A percentile compares a stretch with the other conserved stretches of the same genome.
Evolutionary conservation across 345 rosid genomes (phyloP).

Genomic region (Arabis alpina): DNA sequence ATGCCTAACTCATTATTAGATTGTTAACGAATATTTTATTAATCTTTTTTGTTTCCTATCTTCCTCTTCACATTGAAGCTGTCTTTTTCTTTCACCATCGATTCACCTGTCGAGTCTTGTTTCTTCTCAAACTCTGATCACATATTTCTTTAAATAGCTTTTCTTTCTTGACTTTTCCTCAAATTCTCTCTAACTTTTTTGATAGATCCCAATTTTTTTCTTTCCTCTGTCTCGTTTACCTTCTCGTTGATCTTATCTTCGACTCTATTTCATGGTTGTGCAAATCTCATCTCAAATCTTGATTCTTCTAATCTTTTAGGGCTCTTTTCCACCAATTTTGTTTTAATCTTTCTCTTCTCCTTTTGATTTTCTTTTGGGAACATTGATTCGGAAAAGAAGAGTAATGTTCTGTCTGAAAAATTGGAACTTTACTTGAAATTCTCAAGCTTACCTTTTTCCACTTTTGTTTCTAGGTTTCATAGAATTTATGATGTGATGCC

Average conservation of each 20-base stretch:
- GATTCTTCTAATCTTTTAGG: background rate
- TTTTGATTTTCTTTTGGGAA: background rate
- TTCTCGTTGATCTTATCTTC: constrained; percentile 18
- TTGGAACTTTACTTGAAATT: constrained; percentile 1
- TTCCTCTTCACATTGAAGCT: constrained; percentile 37
- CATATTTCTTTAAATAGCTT: constrained; percentile 15
- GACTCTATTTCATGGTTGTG: background rate
- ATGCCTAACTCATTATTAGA: constrained; percentile 5
- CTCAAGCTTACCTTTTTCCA: background rate
- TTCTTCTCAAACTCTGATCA: constrained; percentile 26
- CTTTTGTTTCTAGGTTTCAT: constrained; percentile 23
- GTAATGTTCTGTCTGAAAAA: constrained; percentile 26
- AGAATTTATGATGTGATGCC: too few species aligned
- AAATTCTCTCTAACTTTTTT: constrained; percentile 8
- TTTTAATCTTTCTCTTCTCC: background rate
- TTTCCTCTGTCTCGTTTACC: constrained; percentile 1
- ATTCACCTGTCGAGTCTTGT: constrained; percentile 35
- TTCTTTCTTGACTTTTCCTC: constrained; percentile 25
- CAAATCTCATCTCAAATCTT: constrained; percentile 21
- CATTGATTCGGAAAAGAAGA: constrained; percentile 18
- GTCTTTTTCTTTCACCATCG: constrained; percentile 42
- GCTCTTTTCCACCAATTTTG: background rate
- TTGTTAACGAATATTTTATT: background rate
- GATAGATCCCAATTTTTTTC: constrained; percentile 27
- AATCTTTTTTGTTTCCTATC: background rate